These are phyloP conservation scores for Colletotrichum sp. DNA, from an alignment of 2,329 filamentous ascomycete genomes.

Conservation along the genomic window DNA sequence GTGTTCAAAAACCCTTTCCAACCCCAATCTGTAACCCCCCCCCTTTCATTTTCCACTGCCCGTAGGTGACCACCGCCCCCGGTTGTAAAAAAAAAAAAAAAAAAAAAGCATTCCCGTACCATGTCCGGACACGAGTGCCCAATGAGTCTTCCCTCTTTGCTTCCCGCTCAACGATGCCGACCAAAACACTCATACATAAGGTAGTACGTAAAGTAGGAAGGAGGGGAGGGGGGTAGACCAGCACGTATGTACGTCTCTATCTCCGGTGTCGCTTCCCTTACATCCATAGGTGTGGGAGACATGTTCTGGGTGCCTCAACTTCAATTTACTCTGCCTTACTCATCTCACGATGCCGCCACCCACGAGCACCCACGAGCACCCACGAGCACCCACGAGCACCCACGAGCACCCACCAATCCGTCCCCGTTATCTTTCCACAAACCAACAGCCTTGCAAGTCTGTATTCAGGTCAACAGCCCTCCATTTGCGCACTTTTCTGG, in stretches of 20 bases:
- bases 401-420: not conserved
- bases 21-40: too few relatives aligned
- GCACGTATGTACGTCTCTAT: not conserved
- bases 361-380: not conserved
- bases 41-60: too few relatives aligned
- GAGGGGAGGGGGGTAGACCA: too few relatives aligned
- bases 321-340: not conserved
- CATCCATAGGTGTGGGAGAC: not conserved
- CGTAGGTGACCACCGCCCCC: too few relatives aligned
- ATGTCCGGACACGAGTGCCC: not conserved
- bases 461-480: not conserved
- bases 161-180: not conserved
- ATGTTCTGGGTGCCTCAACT: not conserved
- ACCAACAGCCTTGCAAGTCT: not conserved
- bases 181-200: not conserved
- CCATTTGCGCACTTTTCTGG: not conserved
- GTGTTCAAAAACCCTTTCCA: too few relatives aligned
- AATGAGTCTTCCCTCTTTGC: not conserved
- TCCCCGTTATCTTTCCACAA: not conserved
- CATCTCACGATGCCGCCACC: not conserved
- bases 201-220: too few relatives aligned
- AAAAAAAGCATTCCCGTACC: not conserved
- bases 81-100: not conserved
- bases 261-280: not conserved
- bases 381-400: not conserved